Evolutionary conservation across 495 filamentous ascomycete species (phyloP).

Genomic region (Neurospora sp.): DNA sequence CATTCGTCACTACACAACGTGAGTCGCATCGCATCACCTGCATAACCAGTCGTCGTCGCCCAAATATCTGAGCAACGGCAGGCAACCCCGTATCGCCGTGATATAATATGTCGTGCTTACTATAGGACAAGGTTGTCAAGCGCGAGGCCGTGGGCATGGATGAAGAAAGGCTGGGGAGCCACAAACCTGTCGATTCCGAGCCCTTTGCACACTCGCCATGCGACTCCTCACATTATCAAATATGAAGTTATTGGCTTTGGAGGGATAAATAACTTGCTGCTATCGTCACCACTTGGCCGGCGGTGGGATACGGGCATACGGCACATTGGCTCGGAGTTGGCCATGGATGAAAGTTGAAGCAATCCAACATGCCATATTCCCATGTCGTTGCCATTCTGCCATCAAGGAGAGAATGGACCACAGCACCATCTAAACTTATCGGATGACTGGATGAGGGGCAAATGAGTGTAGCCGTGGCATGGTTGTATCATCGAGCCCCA

Average conservation of each 20-base stretch:
- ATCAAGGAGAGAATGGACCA: background rate
- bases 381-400: background rate
- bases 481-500: background rate
- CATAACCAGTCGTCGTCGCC: background rate
- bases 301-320: background rate
- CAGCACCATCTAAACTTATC: background rate
- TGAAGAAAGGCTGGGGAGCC: background rate
- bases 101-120: background rate
- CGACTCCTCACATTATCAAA: background rate
- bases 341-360: background rate
- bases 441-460: background rate
- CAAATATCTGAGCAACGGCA: background rate
- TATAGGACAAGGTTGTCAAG: background rate
- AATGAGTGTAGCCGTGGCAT: background rate
- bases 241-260: background rate
- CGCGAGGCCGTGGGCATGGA: background rate
- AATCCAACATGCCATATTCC: background rate
- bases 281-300: background rate
- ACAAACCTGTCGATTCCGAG: background rate
- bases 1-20: background rate
- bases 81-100: background rate
- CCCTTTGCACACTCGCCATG: background rate
- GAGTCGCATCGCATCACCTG: background rate
- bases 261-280: background rate
- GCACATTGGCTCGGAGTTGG: background rate